Evolutionary conservation across 2,329 filamentous ascomycete species (phyloP), one percentile per base, ranked within the genome.

Genomic region (Aureobasidium sp.): DNA sequence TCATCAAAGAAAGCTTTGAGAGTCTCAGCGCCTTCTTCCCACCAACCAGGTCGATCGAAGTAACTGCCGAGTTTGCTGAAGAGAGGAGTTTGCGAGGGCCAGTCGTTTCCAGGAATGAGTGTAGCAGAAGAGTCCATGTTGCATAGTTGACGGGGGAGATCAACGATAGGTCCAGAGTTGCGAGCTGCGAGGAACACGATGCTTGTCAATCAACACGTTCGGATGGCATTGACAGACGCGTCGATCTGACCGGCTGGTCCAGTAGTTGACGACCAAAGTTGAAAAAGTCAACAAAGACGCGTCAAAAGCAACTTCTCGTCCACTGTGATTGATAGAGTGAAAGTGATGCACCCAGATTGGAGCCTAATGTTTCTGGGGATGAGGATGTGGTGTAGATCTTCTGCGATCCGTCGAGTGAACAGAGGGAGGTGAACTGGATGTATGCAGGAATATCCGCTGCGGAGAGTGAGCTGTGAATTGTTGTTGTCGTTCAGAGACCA

Each of bases 11-110:
- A 61, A 9, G 22, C 29, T 14, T 27, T 36, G 37, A 61, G 36
- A 12, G 57, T 39, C 5, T 51, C 20, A 3, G n/a, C 36, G 27
- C 57, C 57, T 45, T 52, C 45, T 9, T 42, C n/a, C 57, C 57
- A 61, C 57, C 57, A 61, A 3, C 37, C 57, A 11, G 39, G 27
- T 37, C 57, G 57, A 27, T 52, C 37, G 31, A 61, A 44, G 27
- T 51, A 61, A 17, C 27, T 20, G 17, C 39, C 42, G n/a, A 61
- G 37, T n/a, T 37, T 51, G 47, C n/a, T 52, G n/a, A 41, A 61
- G n/a, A n/a, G 17, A 15, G 22, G 12, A 2, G 22, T 20, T 22
- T 47, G n/a, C 14, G 25, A 7, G 14, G 17, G 3, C 15, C 22
- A 27, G 29, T 44, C 36, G 42, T 29, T 22, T 15, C 34, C 29